Percentiles rank a stretch among this genome's conserved stretches.
Evolutionary conservation across 805 yeast genomes (phyloP).

Genomic region (Candida morakotiae): DNA sequence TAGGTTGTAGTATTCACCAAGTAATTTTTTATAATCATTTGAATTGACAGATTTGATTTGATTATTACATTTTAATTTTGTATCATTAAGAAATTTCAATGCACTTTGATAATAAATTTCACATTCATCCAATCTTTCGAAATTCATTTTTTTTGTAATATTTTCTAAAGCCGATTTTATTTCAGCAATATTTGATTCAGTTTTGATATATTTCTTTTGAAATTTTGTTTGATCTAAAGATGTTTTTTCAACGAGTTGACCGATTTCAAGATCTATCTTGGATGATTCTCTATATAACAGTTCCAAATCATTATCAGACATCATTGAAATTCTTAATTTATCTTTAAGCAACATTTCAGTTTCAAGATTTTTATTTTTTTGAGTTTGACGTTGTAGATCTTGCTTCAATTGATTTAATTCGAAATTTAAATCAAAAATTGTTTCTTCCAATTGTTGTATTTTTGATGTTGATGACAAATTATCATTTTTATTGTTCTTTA

Average conservation of each 20-base stretch:
- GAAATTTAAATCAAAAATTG: constrained; percentile 4
- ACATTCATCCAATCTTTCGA: constrained; percentile 2
- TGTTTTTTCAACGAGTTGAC: background rate
- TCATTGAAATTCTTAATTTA: constrained; percentile 5
- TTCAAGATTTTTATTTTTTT: constrained; percentile 4
- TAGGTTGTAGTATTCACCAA: constrained; percentile 2
- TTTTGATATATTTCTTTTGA: constrained; percentile 2
- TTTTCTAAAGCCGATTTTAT: background rate
- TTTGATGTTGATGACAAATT: constrained; percentile 6
- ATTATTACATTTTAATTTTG: constrained; percentile 1
- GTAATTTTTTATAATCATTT: background rate
- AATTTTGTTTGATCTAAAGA: background rate
- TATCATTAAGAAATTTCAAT: constrained; percentile 1
- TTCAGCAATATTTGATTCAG: constrained; percentile 6
- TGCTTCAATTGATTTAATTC: constrained; percentile 7
- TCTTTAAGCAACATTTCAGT: constrained; percentile 8
- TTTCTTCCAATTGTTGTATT: constrained; percentile 4
- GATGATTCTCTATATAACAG: constrained; percentile 5
- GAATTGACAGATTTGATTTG: background rate
- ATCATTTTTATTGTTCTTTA: constrained; percentile 6
- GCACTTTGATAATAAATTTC: constrained; percentile 3
- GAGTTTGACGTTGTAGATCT: constrained; percentile 8
- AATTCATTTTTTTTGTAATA: constrained; percentile 2
- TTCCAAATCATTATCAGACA: constrained; percentile 3
- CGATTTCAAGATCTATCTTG: constrained; percentile 5